Evolutionary conservation across 208 protist species (phyloP), one percentile per base, ranked within the genome.

Genomic region (Acanthamoeba polyphaga): DNA sequence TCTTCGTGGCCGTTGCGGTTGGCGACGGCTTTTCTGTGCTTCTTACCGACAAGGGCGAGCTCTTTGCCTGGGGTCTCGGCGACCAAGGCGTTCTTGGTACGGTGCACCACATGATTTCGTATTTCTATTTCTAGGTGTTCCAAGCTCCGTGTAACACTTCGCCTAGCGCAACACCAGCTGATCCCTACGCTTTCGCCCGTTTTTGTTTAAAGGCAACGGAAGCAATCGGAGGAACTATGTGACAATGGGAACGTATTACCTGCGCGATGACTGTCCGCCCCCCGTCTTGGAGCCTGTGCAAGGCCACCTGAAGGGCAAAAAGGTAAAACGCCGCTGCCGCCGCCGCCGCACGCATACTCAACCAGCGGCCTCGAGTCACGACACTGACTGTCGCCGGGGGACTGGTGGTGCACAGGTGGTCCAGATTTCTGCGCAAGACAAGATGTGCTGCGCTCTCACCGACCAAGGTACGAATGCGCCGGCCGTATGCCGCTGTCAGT

Each of bases 261-360:
- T 53, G 74, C 34, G 43, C 7, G 46, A 82, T 5, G 15, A 53
- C 74, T 46, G 43, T 13, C 74, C 74, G 9, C 17, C 8, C 1
- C 74, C 74, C 6, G 12, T n/a, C 46, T 24, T 82, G 17, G 32
- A 46, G 2, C 43, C 43, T 24, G 38, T 82, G 0, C 15, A 51
- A n/a, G 43, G 74, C 74, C 29, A 82, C 19, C 74, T 82, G n/a
- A 53, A 46, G 74, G 74, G 24, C 74, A 82, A 82, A 24, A 78
- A 78, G 38, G 70, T 78, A 66, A 22, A 12, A 5, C 60, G 7
- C 60, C 60, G 60, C 60, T 24, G 19, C 55, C 0, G 2, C 15
- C 19, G 19, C 19, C 0, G 1, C 1, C 55, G 12, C 66, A 15
- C 66, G 38, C 32, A 38, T 38, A 38, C 38, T 38, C 38, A 38